Conservation (phyloP, 2,329 filamentous ascomycete species). For the Arachnomyces sp. region DNA sequence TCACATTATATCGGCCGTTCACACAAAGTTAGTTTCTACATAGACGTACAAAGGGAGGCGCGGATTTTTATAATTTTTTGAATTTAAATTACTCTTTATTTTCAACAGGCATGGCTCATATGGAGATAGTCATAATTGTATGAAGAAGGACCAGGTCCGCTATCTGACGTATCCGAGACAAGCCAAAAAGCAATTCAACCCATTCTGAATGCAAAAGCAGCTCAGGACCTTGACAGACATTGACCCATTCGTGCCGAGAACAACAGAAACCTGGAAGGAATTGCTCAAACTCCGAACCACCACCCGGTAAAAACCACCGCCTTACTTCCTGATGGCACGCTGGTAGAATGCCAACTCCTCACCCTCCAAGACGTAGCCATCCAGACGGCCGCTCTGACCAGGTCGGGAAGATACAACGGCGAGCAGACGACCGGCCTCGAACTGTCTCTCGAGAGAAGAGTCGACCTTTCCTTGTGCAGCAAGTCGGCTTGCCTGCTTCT, state of each 20-base stretch:
- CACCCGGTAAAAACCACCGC: slow-evolving; percentile 19
- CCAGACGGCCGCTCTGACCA: slow-evolving; percentile 90
- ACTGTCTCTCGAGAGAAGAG: slow-evolving; percentile 87
- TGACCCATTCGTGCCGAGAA: not conserved
- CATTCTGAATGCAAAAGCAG: no score
- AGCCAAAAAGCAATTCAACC: no score
- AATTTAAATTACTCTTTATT: no score
- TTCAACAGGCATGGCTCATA: no score
- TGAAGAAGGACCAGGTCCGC: no score
- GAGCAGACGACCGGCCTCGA: slow-evolving; percentile 96
- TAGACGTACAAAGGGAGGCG: no score
- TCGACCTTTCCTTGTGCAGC: slow-evolving; percentile 88
- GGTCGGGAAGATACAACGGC: slow-evolving; percentile 88
- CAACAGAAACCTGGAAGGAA: not conserved
- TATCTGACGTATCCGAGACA: no score
- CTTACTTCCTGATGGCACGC: slow-evolving; percentile 98
- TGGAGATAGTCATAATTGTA: no score
- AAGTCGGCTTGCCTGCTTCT: slow-evolving; percentile 88
- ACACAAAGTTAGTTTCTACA: no score
- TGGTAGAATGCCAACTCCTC: slow-evolving; percentile 99
- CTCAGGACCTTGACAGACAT: not conserved
- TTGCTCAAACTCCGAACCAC: not conserved
- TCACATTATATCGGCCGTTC: no score
- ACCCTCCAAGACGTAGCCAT: slow-evolving; percentile 97
- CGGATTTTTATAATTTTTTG: no score